Evolutionary conservation across 2,329 filamentous ascomycete genomes (phyloP).

Genomic region (Cercospora sp.): DNA sequence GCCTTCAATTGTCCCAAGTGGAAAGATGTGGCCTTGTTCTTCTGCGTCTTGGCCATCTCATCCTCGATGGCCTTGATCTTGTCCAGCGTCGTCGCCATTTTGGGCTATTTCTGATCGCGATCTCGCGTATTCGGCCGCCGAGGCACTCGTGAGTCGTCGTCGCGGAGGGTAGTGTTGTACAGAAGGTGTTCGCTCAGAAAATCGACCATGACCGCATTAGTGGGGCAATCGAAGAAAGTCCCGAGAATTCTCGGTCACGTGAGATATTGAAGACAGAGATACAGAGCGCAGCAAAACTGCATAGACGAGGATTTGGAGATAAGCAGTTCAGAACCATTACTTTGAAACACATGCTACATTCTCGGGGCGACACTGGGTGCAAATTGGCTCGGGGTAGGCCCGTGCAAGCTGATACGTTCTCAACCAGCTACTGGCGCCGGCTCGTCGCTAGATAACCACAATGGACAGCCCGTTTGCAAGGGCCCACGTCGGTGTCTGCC

Average conservation of each 20-base stretch:
- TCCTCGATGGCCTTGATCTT: constrained; percentile 98
- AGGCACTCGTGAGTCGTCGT: not conserved
- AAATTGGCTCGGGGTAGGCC: not conserved
- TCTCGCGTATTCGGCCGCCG: not conserved
- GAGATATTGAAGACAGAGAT: not conserved
- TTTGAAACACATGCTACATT: constrained; percentile 7
- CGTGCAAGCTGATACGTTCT: constrained; percentile 1
- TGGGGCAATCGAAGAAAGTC: not conserved
- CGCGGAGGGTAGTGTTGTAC: not conserved
- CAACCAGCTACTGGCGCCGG: constrained; percentile 13
- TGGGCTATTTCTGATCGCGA: constrained; percentile 16
- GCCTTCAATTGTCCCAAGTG: constrained; percentile 80
- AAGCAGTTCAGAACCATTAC: not conserved
- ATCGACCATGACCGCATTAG: constrained; percentile 1
- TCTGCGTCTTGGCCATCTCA: constrained; percentile 97
- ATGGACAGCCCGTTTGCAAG: constrained; percentile 4
- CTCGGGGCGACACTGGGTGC: constrained; percentile 7
- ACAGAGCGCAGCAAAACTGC: not conserved
- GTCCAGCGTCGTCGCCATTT: constrained; percentile 94
- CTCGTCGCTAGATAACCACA: constrained; percentile 12
- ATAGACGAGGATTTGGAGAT: not conserved
- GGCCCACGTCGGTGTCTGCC: not conserved
- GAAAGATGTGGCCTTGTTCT: constrained; percentile 49
- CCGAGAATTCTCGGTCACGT: not conserved
- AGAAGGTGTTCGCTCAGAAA: not conserved